These are phyloP conservation scores for Cinchona pubescens DNA, from an alignment of 257 asterid genomes.

Conservation along the genomic window DNA sequence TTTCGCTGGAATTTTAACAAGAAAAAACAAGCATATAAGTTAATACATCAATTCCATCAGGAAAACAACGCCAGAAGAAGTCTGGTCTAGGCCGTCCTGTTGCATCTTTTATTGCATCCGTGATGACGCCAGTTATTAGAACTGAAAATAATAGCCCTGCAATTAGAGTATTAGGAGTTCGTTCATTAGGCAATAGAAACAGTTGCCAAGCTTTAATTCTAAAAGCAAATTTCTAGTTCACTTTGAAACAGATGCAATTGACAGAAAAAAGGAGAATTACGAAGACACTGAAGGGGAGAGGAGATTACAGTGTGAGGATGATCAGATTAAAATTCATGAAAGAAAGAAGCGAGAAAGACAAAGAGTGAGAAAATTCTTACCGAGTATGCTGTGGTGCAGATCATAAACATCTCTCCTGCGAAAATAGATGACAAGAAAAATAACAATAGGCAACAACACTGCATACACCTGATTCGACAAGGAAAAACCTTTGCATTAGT, in stretches of 20 bases:
- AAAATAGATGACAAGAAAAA: constrained; percentile 60
- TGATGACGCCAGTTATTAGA: constrained; percentile 71
- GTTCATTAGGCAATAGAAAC: constrained; percentile 12
- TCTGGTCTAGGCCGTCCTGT: constrained; percentile 88
- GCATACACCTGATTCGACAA: constrained; percentile 55
- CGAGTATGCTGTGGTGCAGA: constrained; percentile 72
- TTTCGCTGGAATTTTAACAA: neutral
- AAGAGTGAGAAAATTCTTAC: constrained; percentile 27
- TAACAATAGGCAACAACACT: constrained; percentile 57
- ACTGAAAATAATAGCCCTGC: constrained; percentile 72
- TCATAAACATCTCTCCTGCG: constrained; percentile 74
- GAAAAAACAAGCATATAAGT: neutral
- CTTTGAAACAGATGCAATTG: neutral
- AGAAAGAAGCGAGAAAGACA: constrained; percentile 7
- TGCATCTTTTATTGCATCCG: constrained; percentile 77
- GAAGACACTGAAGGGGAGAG: neutral
- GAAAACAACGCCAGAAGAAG: constrained; percentile 94
- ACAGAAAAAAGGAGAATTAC: neutral
- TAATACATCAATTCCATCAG: constrained; percentile 66
- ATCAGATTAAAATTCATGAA: neutral
- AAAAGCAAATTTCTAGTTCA: neutral
- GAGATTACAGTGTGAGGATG: neutral
- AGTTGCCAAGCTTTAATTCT: neutral
- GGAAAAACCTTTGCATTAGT: constrained; percentile 6
- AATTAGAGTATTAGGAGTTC: constrained; percentile 14